Percentiles rank a stretch among this genome's conserved stretches.
Evolutionary conservation across 345 rosid genomes (phyloP).

Genomic region (Hibiscus trionum): DNA sequence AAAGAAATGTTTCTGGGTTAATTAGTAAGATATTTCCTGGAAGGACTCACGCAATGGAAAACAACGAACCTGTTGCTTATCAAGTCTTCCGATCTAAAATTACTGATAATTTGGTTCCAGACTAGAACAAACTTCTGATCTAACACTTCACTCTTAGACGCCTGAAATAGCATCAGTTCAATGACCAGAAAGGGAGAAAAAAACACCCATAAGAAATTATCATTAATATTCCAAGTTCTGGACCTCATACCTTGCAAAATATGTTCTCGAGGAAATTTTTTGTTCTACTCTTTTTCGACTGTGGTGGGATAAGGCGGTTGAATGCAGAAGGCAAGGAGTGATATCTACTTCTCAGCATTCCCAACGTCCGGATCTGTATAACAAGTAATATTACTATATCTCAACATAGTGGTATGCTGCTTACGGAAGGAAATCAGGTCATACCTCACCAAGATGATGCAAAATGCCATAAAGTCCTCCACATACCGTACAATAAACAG

Average conservation of each 20-base stretch:
- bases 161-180: slow-evolving; percentile 30
- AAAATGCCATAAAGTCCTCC: slow-evolving; percentile 95
- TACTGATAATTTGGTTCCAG: slow-evolving; percentile 81
- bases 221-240: background rate
- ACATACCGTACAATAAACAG: slow-evolving; percentile 78
- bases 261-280: slow-evolving; percentile 33
- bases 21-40: background rate
- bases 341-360: slow-evolving; percentile 93
- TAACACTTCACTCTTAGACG: slow-evolving; percentile 33
- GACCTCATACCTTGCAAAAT: slow-evolving; percentile 48
- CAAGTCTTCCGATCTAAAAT: slow-evolving; percentile 79
- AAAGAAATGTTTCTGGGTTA: slow-evolving; percentile 3
- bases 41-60: slow-evolving; percentile 6
- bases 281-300: slow-evolving; percentile 36
- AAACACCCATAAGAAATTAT: background rate
- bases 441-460: slow-evolving; percentile 98
- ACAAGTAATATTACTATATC: slow-evolving; percentile 16
- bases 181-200: slow-evolving; percentile 5
- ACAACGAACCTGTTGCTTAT: slow-evolving; percentile 68
- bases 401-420: slow-evolving; percentile 2
- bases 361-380: slow-evolving; percentile 82
- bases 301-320: slow-evolving; percentile 58
- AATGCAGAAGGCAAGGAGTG: slow-evolving; percentile 85
- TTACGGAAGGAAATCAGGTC: slow-evolving; percentile 25
- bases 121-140: slow-evolving; percentile 78